Base-by-base conservation (phyloP, 306 rosid species). In the Abrus precatorius region DNA sequence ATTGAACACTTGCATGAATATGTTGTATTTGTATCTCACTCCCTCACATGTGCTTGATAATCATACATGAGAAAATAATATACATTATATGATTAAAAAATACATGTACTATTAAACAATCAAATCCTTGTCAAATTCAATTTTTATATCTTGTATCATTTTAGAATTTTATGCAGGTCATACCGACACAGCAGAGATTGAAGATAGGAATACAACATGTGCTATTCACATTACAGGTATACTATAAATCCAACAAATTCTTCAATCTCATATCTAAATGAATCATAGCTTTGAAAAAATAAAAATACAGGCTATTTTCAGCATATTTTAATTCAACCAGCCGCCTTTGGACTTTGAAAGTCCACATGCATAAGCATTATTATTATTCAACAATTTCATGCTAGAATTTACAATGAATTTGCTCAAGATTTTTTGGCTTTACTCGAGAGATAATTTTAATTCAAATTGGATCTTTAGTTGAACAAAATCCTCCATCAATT, bases 301-400 rank as follows among this genome's bases (percentile, higher is more conserved):
- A 38, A 30, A 20, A 69, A 14, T 61, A 33, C 8, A 78, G 61
- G 9, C 50, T 32, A 53, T 71, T 76, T 66, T 36, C 14, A 45
- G 13, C 5, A 80, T 32, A 71, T 47, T 43, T 52, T 54, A 71
- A 76, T 80, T 80, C 82, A 76, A 64, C 4, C 2, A 81, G 88
- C 88, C 84, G 84, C 87, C 84, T 27, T 14, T 27, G 69, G 52
- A 78, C 59, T 59, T 83, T 78, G 77, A 72, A 78, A 65, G 80
- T 83, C 83, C 72, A 78, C 80, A 72, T 83, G 80, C 75, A 78
- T 27, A 9, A 57, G 53, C 65, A 72, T n/a, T 44, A 36, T 7
- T 64, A 50, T 27, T 45, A 83, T 83, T 83, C 87, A 84, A 84
- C 77, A 67, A 73, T 28, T 73, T 69, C 41, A 82, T 29, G 79